phyloP scores from a whole-genome alignment of 768 basidiomycete genomes.

The Crassisporium funariophilum region DNA sequence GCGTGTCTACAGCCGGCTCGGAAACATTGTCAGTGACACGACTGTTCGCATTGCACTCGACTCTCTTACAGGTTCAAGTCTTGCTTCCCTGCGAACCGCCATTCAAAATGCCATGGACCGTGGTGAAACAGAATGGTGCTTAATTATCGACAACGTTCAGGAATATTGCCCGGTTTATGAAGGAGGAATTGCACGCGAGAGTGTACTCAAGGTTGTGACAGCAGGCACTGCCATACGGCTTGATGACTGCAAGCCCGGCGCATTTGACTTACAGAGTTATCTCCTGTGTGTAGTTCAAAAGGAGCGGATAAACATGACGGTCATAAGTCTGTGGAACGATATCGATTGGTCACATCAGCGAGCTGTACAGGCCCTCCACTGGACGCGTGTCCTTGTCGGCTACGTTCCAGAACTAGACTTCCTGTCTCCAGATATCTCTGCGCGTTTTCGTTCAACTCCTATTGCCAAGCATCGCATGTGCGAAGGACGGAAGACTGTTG shows the following conservation, averaged over 20 bases:
- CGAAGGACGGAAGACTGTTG: constrained; percentile 16
- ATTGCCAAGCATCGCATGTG: constrained; percentile 21
- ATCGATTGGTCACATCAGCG: constrained; percentile 21
- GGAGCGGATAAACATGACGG: constrained; percentile 18
- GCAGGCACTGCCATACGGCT: constrained; percentile 21
- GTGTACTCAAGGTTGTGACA: constrained; percentile 24
- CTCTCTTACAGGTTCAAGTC: constrained; percentile 13
- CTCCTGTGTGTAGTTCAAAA: constrained; percentile 12
- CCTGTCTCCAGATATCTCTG: constrained; percentile 16
- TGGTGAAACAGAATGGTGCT: constrained; percentile 9
- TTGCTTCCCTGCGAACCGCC: constrained; percentile 1
- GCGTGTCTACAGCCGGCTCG: constrained; percentile 20
- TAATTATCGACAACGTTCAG: constrained; percentile 10
- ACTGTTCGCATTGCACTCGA: constrained; percentile 17
- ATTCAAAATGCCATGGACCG: constrained; percentile 5
- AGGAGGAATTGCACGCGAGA: constrained; percentile 12
- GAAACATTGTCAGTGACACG: constrained; percentile 19
- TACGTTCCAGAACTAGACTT: constrained; percentile 20
- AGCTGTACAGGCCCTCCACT: constrained; percentile 20
- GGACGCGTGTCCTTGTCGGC: constrained; percentile 19
- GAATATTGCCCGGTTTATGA: constrained; percentile 7
- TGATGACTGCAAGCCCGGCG: constrained; percentile 14
- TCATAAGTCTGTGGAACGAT: constrained; percentile 10
- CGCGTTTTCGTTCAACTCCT: constrained; percentile 13
- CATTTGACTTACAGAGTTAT: constrained; percentile 4